phyloP scores from a whole-genome alignment of 108 stramenopile species.

The Skeletonema tropicum region DNA sequence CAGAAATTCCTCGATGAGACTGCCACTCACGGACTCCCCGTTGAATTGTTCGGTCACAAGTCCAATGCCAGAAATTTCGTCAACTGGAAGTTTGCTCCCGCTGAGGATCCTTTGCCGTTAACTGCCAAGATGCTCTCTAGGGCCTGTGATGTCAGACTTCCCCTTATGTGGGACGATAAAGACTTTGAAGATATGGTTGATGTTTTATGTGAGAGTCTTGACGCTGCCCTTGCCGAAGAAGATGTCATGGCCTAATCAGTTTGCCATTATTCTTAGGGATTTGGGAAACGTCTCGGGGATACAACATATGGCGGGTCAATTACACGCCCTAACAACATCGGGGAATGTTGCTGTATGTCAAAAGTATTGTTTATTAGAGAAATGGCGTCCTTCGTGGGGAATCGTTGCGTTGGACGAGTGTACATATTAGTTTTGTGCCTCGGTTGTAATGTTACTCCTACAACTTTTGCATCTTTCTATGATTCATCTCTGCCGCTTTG shows the following conservation, averaged over 20 bases:
- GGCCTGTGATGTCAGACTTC: conserved; percentile 89
- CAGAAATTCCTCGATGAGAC: conserved; percentile 76
- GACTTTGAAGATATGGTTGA: conserved; percentile 85
- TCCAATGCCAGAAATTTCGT: conserved; percentile 87
- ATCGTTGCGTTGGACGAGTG: neutral
- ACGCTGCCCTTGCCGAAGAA: conserved; percentile 48
- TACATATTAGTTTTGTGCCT: neutral
- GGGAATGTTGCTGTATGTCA: neutral
- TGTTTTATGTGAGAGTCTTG: conserved; percentile 73
- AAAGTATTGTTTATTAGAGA: conserved; percentile 1
- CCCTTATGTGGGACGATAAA: conserved; percentile 88
- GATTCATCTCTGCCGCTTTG: conserved; percentile 7
- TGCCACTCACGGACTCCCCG: conserved; percentile 80
- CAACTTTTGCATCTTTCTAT: neutral
- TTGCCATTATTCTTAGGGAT: neutral
- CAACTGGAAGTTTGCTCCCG: conserved; percentile 92
- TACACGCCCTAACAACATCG: neutral
- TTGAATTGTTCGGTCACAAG: conserved; percentile 89
- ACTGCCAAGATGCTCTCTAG: conserved; percentile 82
- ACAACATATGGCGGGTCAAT: conserved; percentile 2
- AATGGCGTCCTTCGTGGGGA: neutral
- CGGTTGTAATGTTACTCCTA: neutral
- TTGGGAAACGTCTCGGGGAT: neutral
- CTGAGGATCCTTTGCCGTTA: conserved; percentile 77
- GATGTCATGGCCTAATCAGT: neutral